Evolutionary conservation across 2,329 filamentous ascomycete genomes (phyloP), one percentile per base, ranked within the genome.

Genomic region (Hyphodiscus sp.): DNA sequence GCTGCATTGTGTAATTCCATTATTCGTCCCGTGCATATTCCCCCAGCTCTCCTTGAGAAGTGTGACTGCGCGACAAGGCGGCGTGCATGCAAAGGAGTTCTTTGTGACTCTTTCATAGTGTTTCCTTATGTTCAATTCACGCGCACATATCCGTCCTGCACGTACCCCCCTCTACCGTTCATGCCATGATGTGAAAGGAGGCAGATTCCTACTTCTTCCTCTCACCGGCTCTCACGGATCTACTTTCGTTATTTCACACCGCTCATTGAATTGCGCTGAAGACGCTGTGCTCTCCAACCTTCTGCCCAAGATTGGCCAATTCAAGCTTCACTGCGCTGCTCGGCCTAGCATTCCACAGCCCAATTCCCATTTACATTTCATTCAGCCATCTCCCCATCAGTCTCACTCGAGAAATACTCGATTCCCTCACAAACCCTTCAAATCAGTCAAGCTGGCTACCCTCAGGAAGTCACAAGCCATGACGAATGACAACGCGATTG

Each of bases 401-500:
- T n/a, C 38, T 33, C 33, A 2, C 33, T 38, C 33, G 33, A 38
- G 33, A 4, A 38, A 10, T 38, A 38, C 33, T 38, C 33, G 50
- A 41, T 52, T 57, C 16, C 3, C 47, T 8, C 20, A n/a, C 42
- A 29, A 19, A 8, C 15, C 18, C 18, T 42, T 50, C 19, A 20
- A 33, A 8, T 48, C 49, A 45, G 45, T 55, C 58, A 64, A 60
- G 41, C 51, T 63, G 58, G 63, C 58, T 53, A 62, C 67, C 50
- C 63, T 69, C 26, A 68, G 72, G 55, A 70, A 71, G 52, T 68
- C 63, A 53, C 45, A 52, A 48, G 73, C 23, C 23, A 67, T 68
- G 70, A 70, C 75, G 26, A 74, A 70, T 6, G 77, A 80, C 56
- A 72, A 68, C 49, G 71, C 75, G 47, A 78, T 73, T 18, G 71